phyloP scores from a whole-genome alignment of 768 basidiomycete genomes.

The Lactarius hatsudake region DNA sequence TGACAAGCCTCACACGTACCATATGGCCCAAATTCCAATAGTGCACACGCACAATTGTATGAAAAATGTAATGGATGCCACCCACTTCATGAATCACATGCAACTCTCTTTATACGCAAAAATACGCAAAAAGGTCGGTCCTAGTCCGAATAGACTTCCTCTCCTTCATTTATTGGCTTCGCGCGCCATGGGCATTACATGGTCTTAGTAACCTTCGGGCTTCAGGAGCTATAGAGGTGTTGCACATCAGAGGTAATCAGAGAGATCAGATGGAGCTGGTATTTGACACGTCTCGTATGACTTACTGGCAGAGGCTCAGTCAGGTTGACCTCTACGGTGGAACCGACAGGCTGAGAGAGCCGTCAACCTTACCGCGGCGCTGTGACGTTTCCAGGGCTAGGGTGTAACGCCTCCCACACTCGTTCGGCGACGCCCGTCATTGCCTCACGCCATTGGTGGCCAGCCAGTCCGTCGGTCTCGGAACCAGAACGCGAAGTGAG shows the following conservation, averaged over 20 bases:
- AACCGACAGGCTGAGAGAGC: neutral
- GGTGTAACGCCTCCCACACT: constrained; percentile 32
- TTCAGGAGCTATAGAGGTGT: neutral
- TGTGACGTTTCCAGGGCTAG: neutral
- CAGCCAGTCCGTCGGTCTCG: constrained; percentile 14
- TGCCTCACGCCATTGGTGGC: constrained; percentile 28
- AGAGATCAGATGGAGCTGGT: neutral
- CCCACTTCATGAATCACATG: neutral
- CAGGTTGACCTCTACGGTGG: neutral
- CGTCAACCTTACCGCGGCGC: neutral
- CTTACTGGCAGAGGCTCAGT: neutral
- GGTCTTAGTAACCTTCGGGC: neutral
- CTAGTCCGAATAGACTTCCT: neutral
- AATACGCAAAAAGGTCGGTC: neutral
- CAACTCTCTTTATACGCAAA: no score
- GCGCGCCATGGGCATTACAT: neutral
- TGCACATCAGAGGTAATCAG: neutral
- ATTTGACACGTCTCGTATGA: neutral
- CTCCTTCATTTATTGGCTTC: neutral
- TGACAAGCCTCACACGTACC: neutral
- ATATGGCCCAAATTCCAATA: neutral
- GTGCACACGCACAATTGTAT: neutral
- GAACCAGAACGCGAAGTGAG: constrained; percentile 14
- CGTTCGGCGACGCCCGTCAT: constrained; percentile 34
- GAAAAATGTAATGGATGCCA: neutral